A percentile compares a stretch with the other conserved stretches of the same genome.
phyloP scores from a whole-genome alignment of 2,329 filamentous ascomycete genomes.

The Cryphonectria naterciae region DNA sequence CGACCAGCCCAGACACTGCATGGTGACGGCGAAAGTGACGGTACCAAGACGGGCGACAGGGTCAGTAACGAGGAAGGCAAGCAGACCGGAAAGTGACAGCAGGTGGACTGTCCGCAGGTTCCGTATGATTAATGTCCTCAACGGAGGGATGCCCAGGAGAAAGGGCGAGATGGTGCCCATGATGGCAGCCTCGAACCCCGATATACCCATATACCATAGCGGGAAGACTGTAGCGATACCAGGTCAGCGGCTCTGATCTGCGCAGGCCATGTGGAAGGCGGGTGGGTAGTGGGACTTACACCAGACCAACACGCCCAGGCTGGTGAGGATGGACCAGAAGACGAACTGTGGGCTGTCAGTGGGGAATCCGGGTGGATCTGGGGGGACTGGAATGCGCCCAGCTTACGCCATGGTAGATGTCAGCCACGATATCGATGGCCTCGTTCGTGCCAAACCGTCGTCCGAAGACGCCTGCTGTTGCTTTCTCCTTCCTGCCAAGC shows the following conservation, averaged over 20 bases:
- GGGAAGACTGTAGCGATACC: slow-evolving; percentile 71
- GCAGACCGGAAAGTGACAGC: slow-evolving; percentile 72
- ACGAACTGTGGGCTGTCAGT: slow-evolving; percentile 65
- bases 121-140: slow-evolving; percentile 70
- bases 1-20: slow-evolving; percentile 82
- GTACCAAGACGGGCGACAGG: slow-evolving; percentile 78
- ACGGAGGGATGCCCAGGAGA: slow-evolving; percentile 69
- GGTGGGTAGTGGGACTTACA: slow-evolving; percentile 65
- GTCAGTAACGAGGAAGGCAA: slow-evolving; percentile 75
- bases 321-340: slow-evolving; percentile 95
- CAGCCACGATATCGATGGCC: slow-evolving; percentile 79
- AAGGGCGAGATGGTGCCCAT: slow-evolving; percentile 83
- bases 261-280: background rate
- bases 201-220: slow-evolving; percentile 98
- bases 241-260: slow-evolving; percentile 1
- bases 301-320: slow-evolving; percentile 88
- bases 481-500: slow-evolving; percentile 71
- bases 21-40: slow-evolving; percentile 78
- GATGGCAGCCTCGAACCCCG: slow-evolving; percentile 89
- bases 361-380: slow-evolving; percentile 17
- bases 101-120: slow-evolving; percentile 75
- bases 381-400: background rate
- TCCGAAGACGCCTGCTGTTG: slow-evolving; percentile 70
- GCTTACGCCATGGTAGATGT: slow-evolving; percentile 88
- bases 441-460: slow-evolving; percentile 74